Conservation (phyloP, 139 green algal species). For the Chlamydomonas applanata region DNA sequence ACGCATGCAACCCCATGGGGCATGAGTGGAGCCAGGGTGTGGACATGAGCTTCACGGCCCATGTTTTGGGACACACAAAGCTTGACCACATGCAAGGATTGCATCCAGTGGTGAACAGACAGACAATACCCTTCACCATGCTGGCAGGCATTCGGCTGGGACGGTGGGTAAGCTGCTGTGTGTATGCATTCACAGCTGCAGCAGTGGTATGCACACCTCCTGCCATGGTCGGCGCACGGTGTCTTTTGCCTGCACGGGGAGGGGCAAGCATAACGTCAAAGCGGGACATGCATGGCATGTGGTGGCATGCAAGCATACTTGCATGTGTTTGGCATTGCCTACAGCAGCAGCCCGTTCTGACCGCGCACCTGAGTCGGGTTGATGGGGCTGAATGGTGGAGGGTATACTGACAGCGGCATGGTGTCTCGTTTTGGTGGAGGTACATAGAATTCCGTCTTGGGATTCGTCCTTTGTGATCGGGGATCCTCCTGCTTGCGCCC, state of each 20-base stretch:
- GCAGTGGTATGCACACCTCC: conserved; percentile 12
- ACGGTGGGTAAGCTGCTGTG: background rate
- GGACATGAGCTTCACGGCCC: too few species aligned
- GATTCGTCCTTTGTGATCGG: background rate
- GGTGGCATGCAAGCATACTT: too few species aligned
- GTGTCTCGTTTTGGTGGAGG: conserved; percentile 18
- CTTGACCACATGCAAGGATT: too few species aligned
- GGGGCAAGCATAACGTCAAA: background rate
- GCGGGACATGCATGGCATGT: too few species aligned
- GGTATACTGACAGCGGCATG: background rate
- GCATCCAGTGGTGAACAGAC: too few species aligned
- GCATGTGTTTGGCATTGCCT: too few species aligned
- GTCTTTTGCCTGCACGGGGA: conserved; percentile 6
- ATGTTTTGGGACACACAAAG: too few species aligned
- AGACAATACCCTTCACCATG: too few species aligned
- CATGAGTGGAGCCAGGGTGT: too few species aligned
- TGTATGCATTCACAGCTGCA: background rate
- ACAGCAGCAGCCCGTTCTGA: background rate
- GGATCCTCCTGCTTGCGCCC: conserved; percentile 10
- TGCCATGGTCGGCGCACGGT: background rate
- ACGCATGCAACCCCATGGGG: background rate
- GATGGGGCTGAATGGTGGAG: background rate
- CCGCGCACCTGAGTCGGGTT: background rate
- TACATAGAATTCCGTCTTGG: conserved; percentile 24
- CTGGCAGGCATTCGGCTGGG: too few species aligned